A percentile compares a stretch with the other conserved stretches of the same genome.
Evolutionary conservation across 2,329 filamentous ascomycete species (phyloP).

Genomic region (Colletotrichum tanaceti): DNA sequence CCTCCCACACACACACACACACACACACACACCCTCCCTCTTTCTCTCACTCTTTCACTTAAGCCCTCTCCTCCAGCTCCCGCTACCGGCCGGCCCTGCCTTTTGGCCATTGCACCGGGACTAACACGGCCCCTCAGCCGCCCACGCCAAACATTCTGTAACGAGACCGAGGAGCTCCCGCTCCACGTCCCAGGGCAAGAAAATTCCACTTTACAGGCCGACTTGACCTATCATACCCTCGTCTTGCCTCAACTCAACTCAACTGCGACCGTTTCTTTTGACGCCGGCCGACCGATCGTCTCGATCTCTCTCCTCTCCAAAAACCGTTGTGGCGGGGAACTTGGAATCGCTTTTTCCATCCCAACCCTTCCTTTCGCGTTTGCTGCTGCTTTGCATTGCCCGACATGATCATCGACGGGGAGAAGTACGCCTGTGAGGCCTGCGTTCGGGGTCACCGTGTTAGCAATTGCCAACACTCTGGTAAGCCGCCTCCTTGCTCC

Average conservation of each 20-base stretch:
- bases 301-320: conserved; percentile 34
- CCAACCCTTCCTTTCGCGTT: conserved; percentile 24
- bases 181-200: conserved; percentile 39
- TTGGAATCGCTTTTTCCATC: conserved; percentile 31
- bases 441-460: conserved; percentile 98
- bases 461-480: conserved; percentile 96
- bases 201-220: conserved; percentile 35
- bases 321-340: conserved; percentile 37
- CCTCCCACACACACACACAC: too few relatives aligned
- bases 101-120: conserved; percentile 29
- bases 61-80: conserved; percentile 22
- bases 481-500: conserved; percentile 66
- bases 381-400: conserved; percentile 23
- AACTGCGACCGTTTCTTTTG: conserved; percentile 32
- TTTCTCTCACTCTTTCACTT: neutral
- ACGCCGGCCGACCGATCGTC: conserved; percentile 32
- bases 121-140: conserved; percentile 39
- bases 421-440: conserved; percentile 98
- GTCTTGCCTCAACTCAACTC: conserved; percentile 9
- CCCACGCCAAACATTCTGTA: conserved; percentile 40
- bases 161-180: conserved; percentile 40
- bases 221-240: conserved; percentile 30
- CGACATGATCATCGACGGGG: conserved; percentile 87
- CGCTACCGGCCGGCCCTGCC: conserved; percentile 34
- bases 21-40: too few relatives aligned